Evolutionary conservation across 495 filamentous ascomycete species (phyloP).

Genomic region (Pseudevernia furfuracea): DNA sequence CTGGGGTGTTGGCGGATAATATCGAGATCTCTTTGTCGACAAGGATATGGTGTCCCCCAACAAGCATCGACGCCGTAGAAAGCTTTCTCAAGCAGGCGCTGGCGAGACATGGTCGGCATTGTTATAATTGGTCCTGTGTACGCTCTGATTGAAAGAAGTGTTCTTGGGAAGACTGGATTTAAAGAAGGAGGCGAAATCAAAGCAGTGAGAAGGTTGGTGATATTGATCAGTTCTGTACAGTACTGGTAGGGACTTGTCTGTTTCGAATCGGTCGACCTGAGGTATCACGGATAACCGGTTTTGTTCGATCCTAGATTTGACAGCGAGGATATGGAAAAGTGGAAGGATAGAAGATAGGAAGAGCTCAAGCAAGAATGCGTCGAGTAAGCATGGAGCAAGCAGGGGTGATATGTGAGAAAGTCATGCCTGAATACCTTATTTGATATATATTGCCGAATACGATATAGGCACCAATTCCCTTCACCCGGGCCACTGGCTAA

Average conservation of each 20-base stretch:
- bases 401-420: not conserved
- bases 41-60: not conserved
- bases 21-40: not conserved
- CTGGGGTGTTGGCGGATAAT: not conserved
- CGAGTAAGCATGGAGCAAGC: not conserved
- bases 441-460: not conserved
- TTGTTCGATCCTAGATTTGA: too few relatives aligned
- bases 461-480: not conserved
- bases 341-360: not conserved
- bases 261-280: too few relatives aligned
- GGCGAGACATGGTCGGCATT: not conserved
- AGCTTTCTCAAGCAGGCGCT: not conserved
- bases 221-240: not conserved
- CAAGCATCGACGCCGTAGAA: not conserved
- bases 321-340: not conserved
- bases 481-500: not conserved
- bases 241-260: too few relatives aligned
- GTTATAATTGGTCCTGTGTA: not conserved
- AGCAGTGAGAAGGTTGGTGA: not conserved
- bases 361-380: not conserved
- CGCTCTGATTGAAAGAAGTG: not conserved
- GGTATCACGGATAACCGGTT: too few relatives aligned
- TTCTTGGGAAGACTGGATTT: not conserved
- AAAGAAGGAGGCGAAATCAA: not conserved
- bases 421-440: not conserved